Base-by-base conservation (phyloP, 768 basidiomycete species). In the Tulasnella sp. region DNA sequence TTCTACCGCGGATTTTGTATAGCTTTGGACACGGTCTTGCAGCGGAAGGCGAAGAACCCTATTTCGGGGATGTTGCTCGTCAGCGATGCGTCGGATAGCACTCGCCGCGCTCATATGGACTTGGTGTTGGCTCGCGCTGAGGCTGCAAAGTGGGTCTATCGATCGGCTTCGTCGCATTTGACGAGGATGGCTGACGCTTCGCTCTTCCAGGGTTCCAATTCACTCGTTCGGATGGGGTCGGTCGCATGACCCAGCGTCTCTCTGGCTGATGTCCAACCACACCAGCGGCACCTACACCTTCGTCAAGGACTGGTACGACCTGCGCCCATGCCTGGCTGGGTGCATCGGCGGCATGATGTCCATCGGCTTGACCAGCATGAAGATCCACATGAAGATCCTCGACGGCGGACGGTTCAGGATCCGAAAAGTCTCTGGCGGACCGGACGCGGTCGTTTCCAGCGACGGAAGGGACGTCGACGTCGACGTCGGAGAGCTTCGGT, bases 211-310 rank as follows among this genome's bases (percentile, higher is more conserved):
- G 85, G 92, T 98, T 37, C 97, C 98, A 5, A 98, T 99, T 79
- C 97, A 99, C 85, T 94, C 97, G 3, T 93, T 99, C 83, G 98
- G 98, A 76, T 99, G 97, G 84, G 97, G 97, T 40, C 94, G 95
- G 81, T 94, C 96, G 22, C 98, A 99, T 85, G 98, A 99, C 85
- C 98, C 98, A 24, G 96, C 96, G 20, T 97, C 96, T 9, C 90
- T 99, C 46, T 99, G 98, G 98, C 92, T 99, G 72, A 97, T 99
- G 90, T 98, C 97, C 14, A 99, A 98, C 86, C 96, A 99, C 85
- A 98, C 98, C 3, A 92, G 92, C 82, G 98, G 98, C 37, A 98
- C 96, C 41, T 99, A 99, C 87, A 98, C 97, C 5, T 99, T 98
- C 83, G 96, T 98, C 81, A 95, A 94, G 86, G 97, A 98, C 85